Percentiles rank a stretch among this genome's conserved stretches.
Conservation (phyloP, 1,284 basidiomycete genomes). For the Ustilago trichophora region DNA sequence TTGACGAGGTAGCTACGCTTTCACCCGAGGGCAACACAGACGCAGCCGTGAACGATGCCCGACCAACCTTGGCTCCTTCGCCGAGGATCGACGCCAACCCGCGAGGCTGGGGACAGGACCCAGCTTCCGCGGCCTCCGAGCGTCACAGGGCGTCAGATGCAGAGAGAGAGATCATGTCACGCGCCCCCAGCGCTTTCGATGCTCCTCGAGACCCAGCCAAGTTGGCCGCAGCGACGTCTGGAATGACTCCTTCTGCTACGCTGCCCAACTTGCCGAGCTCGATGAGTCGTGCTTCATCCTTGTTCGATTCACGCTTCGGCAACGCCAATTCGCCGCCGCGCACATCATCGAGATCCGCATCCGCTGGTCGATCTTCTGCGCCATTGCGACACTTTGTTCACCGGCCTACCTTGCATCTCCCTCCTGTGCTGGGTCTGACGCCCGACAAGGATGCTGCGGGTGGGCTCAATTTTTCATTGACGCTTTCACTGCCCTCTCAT, state of each 20-base stretch:
- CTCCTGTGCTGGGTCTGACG: slow-evolving; percentile 46
- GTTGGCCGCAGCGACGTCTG: slow-evolving; percentile 28
- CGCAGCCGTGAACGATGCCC: not conserved
- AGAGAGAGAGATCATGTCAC: slow-evolving; percentile 26
- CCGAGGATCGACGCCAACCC: slow-evolving; percentile 25
- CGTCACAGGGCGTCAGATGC: not conserved
- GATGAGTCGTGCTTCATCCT: slow-evolving; percentile 23
- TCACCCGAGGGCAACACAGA: not conserved
- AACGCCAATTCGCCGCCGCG: slow-evolving; percentile 44
- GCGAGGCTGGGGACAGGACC: not conserved
- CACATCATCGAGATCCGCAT: slow-evolving; percentile 32
- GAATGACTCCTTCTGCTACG: slow-evolving; percentile 23
- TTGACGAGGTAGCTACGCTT: not conserved
- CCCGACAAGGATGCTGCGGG: slow-evolving; percentile 38
- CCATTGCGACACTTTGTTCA: slow-evolving; percentile 65
- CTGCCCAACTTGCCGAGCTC: slow-evolving; percentile 29
- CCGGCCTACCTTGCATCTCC: slow-evolving; percentile 56
- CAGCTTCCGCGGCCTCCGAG: too few species aligned
- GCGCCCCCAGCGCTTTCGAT: slow-evolving; percentile 45
- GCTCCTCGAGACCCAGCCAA: slow-evolving; percentile 48
- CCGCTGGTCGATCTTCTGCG: slow-evolving; percentile 19
- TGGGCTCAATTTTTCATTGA: slow-evolving; percentile 58
- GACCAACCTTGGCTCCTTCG: slow-evolving; percentile 21
- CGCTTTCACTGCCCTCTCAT: slow-evolving; percentile 63
- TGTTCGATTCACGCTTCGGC: slow-evolving; percentile 28